Conservation (phyloP, 306 rosid species). For the Trifolium pratense region DNA sequence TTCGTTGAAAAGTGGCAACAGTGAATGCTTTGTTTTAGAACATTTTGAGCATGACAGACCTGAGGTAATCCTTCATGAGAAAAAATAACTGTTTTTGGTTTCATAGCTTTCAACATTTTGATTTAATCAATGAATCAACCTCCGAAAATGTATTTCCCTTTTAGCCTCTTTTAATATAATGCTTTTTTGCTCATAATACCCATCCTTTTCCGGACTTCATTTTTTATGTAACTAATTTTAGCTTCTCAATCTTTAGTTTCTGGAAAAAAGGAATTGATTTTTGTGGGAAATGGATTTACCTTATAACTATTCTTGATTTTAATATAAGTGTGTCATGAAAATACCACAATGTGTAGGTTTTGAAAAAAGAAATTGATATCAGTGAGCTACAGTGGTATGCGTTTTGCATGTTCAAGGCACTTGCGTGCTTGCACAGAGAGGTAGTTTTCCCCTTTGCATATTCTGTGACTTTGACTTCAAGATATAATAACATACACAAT, state of each 20-base stretch:
- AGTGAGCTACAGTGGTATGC: constrained; percentile 80
- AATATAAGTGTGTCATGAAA: constrained; percentile 1
- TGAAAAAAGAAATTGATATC: constrained; percentile 76
- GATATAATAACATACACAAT: not conserved
- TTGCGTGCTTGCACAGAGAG: constrained; percentile 83
- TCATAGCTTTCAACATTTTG: constrained; percentile 1
- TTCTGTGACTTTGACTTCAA: constrained; percentile 21
- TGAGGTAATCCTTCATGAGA: constrained; percentile 65
- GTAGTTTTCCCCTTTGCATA: constrained; percentile 44
- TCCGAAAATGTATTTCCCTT: constrained; percentile 5
- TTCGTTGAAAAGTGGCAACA: constrained; percentile 51
- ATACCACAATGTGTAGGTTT: constrained; percentile 54
- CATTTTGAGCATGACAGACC: constrained; percentile 91
- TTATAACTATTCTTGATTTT: constrained; percentile 3
- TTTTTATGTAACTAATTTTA: constrained; percentile 20
- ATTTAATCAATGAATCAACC: constrained; percentile 12
- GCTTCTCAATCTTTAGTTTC: constrained; percentile 46
- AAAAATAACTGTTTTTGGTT: too few species aligned
- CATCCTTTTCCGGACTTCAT: not conserved
- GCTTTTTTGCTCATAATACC: constrained; percentile 20
- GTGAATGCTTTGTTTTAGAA: constrained; percentile 72
- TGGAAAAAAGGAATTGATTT: constrained; percentile 58
- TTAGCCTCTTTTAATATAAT: constrained; percentile 9
- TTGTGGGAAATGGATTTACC: constrained; percentile 17
- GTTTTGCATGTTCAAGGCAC: constrained; percentile 83